These are phyloP conservation scores for Primulina huaijiensis DNA, from an alignment of 257 asterid species.

Conservation along the genomic window DNA sequence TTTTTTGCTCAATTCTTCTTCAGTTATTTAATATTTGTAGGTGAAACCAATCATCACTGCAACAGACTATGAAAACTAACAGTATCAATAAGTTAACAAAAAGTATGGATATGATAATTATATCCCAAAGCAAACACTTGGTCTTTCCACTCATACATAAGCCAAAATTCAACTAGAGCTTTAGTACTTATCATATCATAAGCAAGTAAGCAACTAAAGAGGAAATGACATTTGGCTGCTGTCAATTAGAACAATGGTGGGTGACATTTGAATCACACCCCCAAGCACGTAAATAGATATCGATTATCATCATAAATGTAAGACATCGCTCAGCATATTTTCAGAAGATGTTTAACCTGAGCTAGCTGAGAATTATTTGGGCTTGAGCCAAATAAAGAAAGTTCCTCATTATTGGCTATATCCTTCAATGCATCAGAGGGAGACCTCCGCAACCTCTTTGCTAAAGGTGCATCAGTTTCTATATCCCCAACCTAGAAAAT, in stretches of 20 bases:
- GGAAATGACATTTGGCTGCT: slow-evolving; percentile 10
- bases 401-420: slow-evolving; percentile 74
- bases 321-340: slow-evolving; percentile 21
- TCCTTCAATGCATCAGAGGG: slow-evolving; percentile 88
- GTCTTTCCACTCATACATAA: neutral
- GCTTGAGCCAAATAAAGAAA: slow-evolving; percentile 72
- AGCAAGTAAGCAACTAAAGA: slow-evolving; percentile 4
- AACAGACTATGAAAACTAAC: neutral
- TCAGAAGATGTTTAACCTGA: slow-evolving; percentile 52
- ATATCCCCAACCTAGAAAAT: slow-evolving; percentile 78
- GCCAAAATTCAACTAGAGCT: neutral
- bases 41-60: too few species aligned
- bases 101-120: neutral
- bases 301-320: slow-evolving; percentile 1
- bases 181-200: neutral
- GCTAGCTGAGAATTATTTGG: slow-evolving; percentile 73
- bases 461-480: slow-evolving; percentile 69
- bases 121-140: slow-evolving; percentile 8
- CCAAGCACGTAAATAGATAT: neutral
- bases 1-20: too few species aligned
- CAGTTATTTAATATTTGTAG: too few species aligned
- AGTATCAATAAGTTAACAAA: neutral
- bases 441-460: slow-evolving; percentile 77
- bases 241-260: slow-evolving; percentile 4
- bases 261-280: slow-evolving; percentile 3